Base-by-base conservation (phyloP, 768 basidiomycete genomes). In the Mrakia gelida region DNA sequence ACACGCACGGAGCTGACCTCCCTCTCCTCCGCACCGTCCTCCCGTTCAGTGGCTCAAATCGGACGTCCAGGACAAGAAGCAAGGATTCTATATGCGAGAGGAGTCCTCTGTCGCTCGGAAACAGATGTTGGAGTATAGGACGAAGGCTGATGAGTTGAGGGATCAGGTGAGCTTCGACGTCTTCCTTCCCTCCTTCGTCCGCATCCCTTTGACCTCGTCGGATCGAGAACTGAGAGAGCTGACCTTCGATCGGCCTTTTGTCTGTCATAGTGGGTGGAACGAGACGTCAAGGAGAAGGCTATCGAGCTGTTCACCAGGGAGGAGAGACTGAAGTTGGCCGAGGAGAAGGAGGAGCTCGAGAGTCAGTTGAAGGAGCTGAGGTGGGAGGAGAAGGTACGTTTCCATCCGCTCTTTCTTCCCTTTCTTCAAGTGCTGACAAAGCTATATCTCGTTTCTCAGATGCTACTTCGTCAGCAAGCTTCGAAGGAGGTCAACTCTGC, bases 211-310 rank as follows among this genome's bases (percentile, higher is more conserved):
- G 6, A 28, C 18, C 45, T 63, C 11, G n/a, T 5, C 63, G 63
- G 32, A 21, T 65, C 63, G 15, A 28, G n/a, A 45, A 9, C 30
- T 2, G 16, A 9, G 16, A 2, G 18, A 62, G 61, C 63, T 65
- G 63, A 65, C 63, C 30, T 65, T 26, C 11, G 18, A 32, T 45
- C 11, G 45, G 11, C 11, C 28, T 65, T 34, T 13, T 21, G 32
- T 38, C 8, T 7, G 11, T 32, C 28, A 10, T 18, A 70, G 67
- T 70, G 67, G 67, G 67, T 70, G 38, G 38, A n/a, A 41, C 67
- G 67, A 38, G 67, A 70, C 26, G 26, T 70, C 21, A 70, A 70
- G 67, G 67, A 70, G 67, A 70, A 70, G 67, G 41, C 67, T 1
- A 70, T 70, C 23, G 34, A 23, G 23, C 26, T 70, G 21, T 70